These are phyloP conservation scores for Kockovaella imperatae DNA, from an alignment of 768 basidiomycete species.

Conservation along the genomic window DNA sequence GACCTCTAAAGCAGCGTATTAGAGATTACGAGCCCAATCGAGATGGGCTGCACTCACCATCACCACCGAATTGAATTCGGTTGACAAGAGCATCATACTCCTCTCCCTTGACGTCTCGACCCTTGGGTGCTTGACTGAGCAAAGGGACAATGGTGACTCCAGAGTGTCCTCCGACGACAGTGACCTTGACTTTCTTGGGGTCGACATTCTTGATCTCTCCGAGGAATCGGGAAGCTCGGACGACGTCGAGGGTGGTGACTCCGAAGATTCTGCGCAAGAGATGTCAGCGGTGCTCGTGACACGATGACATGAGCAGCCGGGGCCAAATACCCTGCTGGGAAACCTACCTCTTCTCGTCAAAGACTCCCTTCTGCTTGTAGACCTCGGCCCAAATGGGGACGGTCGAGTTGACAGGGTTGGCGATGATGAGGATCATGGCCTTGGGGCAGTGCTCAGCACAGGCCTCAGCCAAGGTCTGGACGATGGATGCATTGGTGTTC, in stretches of 20 bases:
- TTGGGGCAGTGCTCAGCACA: slow-evolving; percentile 77
- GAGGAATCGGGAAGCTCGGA: slow-evolving; percentile 95
- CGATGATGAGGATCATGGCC: slow-evolving; percentile 90
- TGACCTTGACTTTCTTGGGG: slow-evolving; percentile 54
- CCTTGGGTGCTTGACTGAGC: slow-evolving; percentile 68
- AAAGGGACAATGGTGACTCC: slow-evolving; percentile 97
- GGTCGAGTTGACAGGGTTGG: slow-evolving; percentile 99
- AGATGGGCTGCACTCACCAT: slow-evolving; percentile 82
- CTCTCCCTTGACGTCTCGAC: slow-evolving; percentile 55
- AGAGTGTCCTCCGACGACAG: slow-evolving; percentile 93
- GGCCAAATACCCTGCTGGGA: no score
- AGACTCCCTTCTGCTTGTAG: slow-evolving; percentile 84
- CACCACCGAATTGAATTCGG: slow-evolving; percentile 95
- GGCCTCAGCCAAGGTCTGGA: slow-evolving; percentile 82
- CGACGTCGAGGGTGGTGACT: slow-evolving; percentile 95
- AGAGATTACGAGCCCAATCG: slow-evolving; percentile 55
- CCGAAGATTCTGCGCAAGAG: slow-evolving; percentile 67
- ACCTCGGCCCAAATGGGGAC: slow-evolving; percentile 95
- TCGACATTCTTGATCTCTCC: slow-evolving; percentile 59
- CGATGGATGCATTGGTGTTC: slow-evolving; percentile 96
- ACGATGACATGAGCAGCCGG: neutral
- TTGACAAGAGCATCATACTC: slow-evolving; percentile 74
- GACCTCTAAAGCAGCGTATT: slow-evolving; percentile 51
- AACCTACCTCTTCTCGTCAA: slow-evolving; percentile 79
- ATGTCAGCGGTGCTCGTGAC: neutral